These are phyloP conservation scores for Wakefieldia striispora DNA, from an alignment of 768 basidiomycete genomes.

Conservation along the genomic window DNA sequence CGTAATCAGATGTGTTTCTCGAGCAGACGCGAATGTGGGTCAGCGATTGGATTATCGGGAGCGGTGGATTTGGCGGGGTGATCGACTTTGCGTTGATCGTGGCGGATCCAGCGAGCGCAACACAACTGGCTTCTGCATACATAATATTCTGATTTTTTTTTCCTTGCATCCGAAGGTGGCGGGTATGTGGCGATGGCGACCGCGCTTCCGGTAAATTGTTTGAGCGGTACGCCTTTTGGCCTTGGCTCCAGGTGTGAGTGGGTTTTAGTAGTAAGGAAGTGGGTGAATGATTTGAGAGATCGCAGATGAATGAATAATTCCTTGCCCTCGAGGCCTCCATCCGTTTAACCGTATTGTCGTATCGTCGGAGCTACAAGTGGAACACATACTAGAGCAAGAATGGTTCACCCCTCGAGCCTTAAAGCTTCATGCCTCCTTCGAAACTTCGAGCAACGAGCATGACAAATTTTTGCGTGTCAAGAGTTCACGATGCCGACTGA, in stretches of 20 bases:
- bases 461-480: background rate
- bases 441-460: background rate
- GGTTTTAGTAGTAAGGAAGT: background rate
- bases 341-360: too few relatives aligned
- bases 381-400: background rate
- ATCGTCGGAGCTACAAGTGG: too few relatives aligned
- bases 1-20: background rate
- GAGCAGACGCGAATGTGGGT: constrained; percentile 2
- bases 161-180: constrained; percentile 3
- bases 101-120: constrained; percentile 5
- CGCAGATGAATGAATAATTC: too few relatives aligned
- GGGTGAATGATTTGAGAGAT: too few relatives aligned
- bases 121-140: background rate
- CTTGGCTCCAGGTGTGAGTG: constrained; percentile 1
- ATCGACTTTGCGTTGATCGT: constrained; percentile 9
- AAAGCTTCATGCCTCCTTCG: too few relatives aligned
- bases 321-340: too few relatives aligned
- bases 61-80: constrained; percentile 1
- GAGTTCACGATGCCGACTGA: too few relatives aligned
- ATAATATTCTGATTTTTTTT: background rate
- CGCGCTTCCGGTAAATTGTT: too few relatives aligned
- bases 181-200: background rate
- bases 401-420: too few relatives aligned
- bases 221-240: background rate
- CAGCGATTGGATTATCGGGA: constrained; percentile 1